These are phyloP conservation scores for Claviceps pazoutovae DNA, from an alignment of 2,329 filamentous ascomycete genomes.

Conservation along the genomic window DNA sequence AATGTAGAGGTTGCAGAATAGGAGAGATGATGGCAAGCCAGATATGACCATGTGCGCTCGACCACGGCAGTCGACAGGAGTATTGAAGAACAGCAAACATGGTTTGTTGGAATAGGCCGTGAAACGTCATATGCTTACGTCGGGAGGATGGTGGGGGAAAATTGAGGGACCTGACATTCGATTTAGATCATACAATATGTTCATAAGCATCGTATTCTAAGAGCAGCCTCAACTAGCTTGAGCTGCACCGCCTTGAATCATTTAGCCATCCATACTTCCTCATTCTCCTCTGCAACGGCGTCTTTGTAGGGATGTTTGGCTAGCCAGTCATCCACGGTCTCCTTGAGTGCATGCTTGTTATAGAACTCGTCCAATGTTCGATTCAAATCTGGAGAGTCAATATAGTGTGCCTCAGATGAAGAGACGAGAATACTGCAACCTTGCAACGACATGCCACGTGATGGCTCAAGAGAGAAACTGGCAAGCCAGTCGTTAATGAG, in stretches of 20 bases:
- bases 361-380: conserved; percentile 7
- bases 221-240: neutral
- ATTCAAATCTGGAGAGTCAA: conserved; percentile 7
- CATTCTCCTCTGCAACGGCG: conserved; percentile 6
- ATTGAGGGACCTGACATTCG: neutral
- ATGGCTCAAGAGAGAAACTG: conserved; percentile 10
- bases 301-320: conserved; percentile 4
- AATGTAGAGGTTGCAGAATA: too few species aligned
- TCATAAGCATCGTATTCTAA: neutral
- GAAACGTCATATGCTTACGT: neutral
- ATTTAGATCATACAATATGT: neutral
- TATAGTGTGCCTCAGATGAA: neutral
- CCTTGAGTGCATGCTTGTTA: conserved; percentile 1
- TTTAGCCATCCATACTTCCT: neutral
- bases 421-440: conserved; percentile 3
- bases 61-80: too few species aligned
- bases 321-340: conserved; percentile 5
- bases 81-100: too few species aligned
- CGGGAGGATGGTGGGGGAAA: neutral
- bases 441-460: conserved; percentile 7
- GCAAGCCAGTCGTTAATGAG: conserved; percentile 9
- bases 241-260: neutral
- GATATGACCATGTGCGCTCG: too few species aligned
- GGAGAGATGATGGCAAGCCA: too few species aligned
- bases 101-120: neutral